Base-by-base conservation (phyloP, 495 filamentous ascomycete genomes). In the Echria macrotheca region DNA sequence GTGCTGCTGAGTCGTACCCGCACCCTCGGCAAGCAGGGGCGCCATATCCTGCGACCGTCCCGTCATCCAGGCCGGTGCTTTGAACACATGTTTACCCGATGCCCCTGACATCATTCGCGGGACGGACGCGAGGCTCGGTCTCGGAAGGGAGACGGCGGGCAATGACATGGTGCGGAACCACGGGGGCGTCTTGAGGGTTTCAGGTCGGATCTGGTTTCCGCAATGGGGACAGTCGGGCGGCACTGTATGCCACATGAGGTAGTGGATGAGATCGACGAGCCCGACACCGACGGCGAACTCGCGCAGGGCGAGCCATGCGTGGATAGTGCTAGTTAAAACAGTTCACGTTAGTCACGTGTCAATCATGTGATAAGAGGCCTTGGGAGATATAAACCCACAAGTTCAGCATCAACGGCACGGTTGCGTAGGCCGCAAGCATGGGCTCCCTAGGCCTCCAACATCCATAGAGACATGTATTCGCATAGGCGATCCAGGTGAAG, bases 171-270 rank as follows among this genome's bases (percentile, higher is more conserved):
- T 66, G 25, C 11, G 57, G 48, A 59, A 55, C 69, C 69, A 71
- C 10, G 69, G 69, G 21, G 66, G 53, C 5, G 55, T 42, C 1
- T 67, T 67, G 15, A 56, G 22, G 10, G 59, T 28, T 9, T 56
- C 55, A 0, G 68, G 68, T 1, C 69, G 65, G 18, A 73, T 52
- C 0, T 61, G 59, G 36, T 25, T 54, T 19, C 58, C 64, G 47
- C 70, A 73, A 50, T 70, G 60, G 0, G 70, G 70, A 38, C 70
- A 73, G 37, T 71, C 60, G 6, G 63, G 55, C 0, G 61, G 59
- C 4, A 70, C 60, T 15, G 50, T 57, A 25, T 64, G 68, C 64
- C 63, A 71, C 10, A 64, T 64, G 12, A 60, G 33, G 43, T 57
- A 68, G 46, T 66, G 63, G 47, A 65, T 52, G 15, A 71, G 47